Evolutionary conservation across 2,329 filamentous ascomycete genomes (phyloP).

Genomic region (Neurospora crassa): DNA sequence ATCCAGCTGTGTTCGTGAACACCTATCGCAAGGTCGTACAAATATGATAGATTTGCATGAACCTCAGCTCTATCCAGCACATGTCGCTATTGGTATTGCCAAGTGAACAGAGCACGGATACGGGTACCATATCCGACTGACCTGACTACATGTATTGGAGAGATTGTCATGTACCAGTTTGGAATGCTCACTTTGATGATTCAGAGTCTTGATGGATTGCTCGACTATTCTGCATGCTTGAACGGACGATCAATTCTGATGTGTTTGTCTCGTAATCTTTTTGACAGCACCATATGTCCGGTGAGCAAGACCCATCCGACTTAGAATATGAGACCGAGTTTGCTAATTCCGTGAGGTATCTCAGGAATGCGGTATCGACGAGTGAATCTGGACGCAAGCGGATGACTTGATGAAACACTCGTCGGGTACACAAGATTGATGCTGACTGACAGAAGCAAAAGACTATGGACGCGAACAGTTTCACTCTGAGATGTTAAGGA

Average conservation of each 20-base stretch:
- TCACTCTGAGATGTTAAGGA: too few species aligned
- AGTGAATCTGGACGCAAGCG: not conserved
- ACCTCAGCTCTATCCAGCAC: not conserved
- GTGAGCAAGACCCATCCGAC: too few species aligned
- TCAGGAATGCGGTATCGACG: not conserved
- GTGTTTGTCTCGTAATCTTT: not conserved
- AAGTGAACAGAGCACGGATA: not conserved
- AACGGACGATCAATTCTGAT: not conserved
- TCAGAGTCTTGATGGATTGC: not conserved
- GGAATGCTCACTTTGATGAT: not conserved
- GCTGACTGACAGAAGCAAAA: too few species aligned
- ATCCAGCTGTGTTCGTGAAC: rapidly evolving
- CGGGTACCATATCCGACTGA: not conserved
- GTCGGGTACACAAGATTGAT: too few species aligned
- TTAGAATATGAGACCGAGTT: too few species aligned
- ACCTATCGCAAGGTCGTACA: not conserved
- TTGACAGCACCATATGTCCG: too few species aligned
- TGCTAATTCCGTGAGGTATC: not conserved
- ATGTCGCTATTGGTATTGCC: not conserved
- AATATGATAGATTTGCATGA: not conserved
- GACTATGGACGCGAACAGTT: too few species aligned
- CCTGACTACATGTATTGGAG: not conserved
- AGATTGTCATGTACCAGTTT: not conserved
- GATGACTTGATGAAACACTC: not conserved
- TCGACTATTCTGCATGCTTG: not conserved